Conservation (phyloP, 495 filamentous ascomycete genomes). For the Parachaetomium inaequale region DNA sequence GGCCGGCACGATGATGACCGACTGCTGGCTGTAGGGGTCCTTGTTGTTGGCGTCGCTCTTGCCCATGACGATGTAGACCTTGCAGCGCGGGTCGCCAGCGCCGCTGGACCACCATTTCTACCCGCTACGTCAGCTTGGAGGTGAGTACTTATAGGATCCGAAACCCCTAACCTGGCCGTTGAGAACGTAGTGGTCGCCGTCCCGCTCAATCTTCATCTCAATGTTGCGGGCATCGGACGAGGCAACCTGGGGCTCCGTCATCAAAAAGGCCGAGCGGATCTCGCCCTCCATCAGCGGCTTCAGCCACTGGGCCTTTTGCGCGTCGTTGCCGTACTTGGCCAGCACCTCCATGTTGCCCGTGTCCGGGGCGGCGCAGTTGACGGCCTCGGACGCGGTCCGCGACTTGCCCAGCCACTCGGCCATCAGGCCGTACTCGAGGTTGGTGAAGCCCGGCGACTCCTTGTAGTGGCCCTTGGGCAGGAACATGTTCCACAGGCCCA, state of each 20-base stretch:
- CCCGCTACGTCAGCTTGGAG: background rate
- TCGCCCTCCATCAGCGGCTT: slow-evolving; percentile 76
- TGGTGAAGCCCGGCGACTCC: slow-evolving; percentile 85
- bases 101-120: slow-evolving; percentile 97
- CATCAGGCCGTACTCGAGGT: slow-evolving; percentile 91
- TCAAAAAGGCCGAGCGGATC: slow-evolving; percentile 86
- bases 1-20: slow-evolving; percentile 79
- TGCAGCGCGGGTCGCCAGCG: slow-evolving; percentile 85
- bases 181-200: slow-evolving; percentile 78
- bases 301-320: slow-evolving; percentile 86
- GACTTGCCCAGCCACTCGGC: slow-evolving; percentile 85
- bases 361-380: slow-evolving; percentile 87
- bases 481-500: slow-evolving; percentile 99
- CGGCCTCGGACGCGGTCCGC: slow-evolving; percentile 74
- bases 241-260: slow-evolving; percentile 87
- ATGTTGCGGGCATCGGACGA: slow-evolving; percentile 89
- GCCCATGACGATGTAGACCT: slow-evolving; percentile 89
- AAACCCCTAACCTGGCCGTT: slow-evolving; percentile 68
- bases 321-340: slow-evolving; percentile 86
- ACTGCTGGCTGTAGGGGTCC: slow-evolving; percentile 81
- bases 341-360: slow-evolving; percentile 96
- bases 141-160: background rate
- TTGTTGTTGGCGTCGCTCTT: slow-evolving; percentile 69
- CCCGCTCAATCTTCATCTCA: slow-evolving; percentile 69
- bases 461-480: slow-evolving; percentile 90